Evolutionary conservation across 441 rosid species (phyloP), one percentile per base, ranked within the genome.

Genomic region (Populus hybrid): DNA sequence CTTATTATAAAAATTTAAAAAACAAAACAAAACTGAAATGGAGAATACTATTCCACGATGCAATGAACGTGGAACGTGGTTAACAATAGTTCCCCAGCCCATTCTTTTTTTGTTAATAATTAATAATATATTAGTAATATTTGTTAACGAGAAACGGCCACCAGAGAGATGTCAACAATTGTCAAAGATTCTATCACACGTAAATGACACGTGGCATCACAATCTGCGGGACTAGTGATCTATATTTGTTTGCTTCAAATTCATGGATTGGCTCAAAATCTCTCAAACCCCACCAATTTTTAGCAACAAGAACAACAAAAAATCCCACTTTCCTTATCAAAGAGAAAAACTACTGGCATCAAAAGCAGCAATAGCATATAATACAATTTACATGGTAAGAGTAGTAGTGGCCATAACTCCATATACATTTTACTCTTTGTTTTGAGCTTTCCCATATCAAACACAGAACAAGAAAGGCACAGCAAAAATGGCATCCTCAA

Each of bases 401-500:
- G 50, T 40, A 11, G 14, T 10, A 40, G 40, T 36, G 40, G 50
- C 50, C 14, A 40, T 40, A 3, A 40, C 12, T 61, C 65, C 28
- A 10, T 21, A 9, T 23, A 61, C 26, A 21, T 9, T 61, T 21
- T 9, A 9, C 24, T 61, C 65, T 61, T 8, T 61, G 65, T 9
- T 61, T 8, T 61, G 29, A 20, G 3, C 29, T 6, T 26, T 70
- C 64, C 65, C 72, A 64, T 50, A 28, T 36, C 31, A 2, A 33
- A 20, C 35, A 33, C 64, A 73, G 7, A 6, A 18, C 72, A 28
- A 68, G 29, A 10, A 72, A 21, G 24, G 0, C 7, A 2, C 1
- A 6, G 9, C 10, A 73, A 77, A 65, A 72, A 93, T 92, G 95
- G 91, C 89, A 70, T 84, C 94, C 83, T 84, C 92, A 26, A 70